These are phyloP conservation scores for Dissophora globulifera DNA, from an alignment of 192 early-diverging fungal species.

Conservation along the genomic window DNA sequence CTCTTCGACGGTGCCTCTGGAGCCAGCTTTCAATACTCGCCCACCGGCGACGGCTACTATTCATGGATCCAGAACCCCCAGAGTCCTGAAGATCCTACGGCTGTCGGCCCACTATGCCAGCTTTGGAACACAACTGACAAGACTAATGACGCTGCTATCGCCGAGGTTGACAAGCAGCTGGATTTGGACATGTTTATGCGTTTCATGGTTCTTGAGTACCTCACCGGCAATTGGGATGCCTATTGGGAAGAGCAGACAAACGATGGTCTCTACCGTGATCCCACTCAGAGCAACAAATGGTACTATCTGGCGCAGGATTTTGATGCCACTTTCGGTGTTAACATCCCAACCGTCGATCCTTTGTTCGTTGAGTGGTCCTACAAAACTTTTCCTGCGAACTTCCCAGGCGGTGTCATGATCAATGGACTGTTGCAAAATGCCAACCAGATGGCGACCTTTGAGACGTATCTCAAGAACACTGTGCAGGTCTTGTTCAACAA, in stretches of 20 bases:
- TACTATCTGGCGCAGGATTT: slow-evolving; percentile 60
- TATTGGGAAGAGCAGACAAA: slow-evolving; percentile 61
- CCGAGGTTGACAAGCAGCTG: slow-evolving; percentile 37
- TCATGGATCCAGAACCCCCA: slow-evolving; percentile 34
- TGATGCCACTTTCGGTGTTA: slow-evolving; percentile 64
- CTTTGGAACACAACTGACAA: slow-evolving; percentile 29
- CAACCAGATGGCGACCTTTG: slow-evolving; percentile 39
- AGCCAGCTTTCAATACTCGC: slow-evolving; percentile 49
- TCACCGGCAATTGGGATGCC: slow-evolving; percentile 60
- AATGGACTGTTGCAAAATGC: slow-evolving; percentile 57
- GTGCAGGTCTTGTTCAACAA: slow-evolving; percentile 59
- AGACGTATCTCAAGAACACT: slow-evolving; percentile 55
- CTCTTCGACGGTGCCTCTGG: slow-evolving; percentile 62
- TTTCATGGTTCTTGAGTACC: slow-evolving; percentile 62
- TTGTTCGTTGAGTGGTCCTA: slow-evolving; percentile 47
- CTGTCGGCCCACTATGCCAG: slow-evolving; percentile 37
- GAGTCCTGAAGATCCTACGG: slow-evolving; percentile 31
- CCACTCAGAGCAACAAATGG: slow-evolving; percentile 47
- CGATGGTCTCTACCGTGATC: slow-evolving; percentile 58
- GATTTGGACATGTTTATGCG: slow-evolving; percentile 55
- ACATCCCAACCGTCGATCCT: slow-evolving; percentile 24
- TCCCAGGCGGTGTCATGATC: slow-evolving; percentile 53
- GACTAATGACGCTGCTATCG: slow-evolving; percentile 40
- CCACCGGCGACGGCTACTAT: slow-evolving; percentile 25
- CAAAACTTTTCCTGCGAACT: slow-evolving; percentile 40